Base-by-base conservation (phyloP, 495 filamentous ascomycete species). In the Aspergillus mulundensis region DNA sequence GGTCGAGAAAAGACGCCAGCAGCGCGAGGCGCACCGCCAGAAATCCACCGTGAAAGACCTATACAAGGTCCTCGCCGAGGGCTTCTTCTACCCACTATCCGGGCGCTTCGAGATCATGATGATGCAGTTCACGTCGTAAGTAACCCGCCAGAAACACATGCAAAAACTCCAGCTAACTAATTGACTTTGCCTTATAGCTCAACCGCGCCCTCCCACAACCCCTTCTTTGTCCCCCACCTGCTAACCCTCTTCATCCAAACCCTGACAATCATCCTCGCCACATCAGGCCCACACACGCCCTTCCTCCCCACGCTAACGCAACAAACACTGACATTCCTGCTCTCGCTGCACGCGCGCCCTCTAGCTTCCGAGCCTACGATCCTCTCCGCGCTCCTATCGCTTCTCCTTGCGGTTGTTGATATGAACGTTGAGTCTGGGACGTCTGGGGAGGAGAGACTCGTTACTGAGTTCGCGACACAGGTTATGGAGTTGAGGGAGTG, bases 41-140 rank as follows among this genome's bases (percentile, higher is more conserved):
- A 67, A 77, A 24, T 78, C 84, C 0, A 86, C 85, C 23, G 76
- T 86, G 7, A 96, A 92, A 63, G 83, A 84, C 18, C 81, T 95
- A 1, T 84, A 91, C 30, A 81, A 83, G 21, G 76, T 96, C 30
- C 81, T 96, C 39, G 78, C 87, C 6, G 78, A 86, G 0, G 83
- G 83, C 7, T 94, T 96, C 74, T 96, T 97, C 81, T 88, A 71
- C 84, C 94, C 16, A 66, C 91, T 87, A 62, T 74, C 78, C 62
- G 70, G 74, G 59, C 61, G 76, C 59, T 68, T 72, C 66, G 63
- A 77, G 66, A 62, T 75, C 58, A 65, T 76, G 70, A 72, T 78
- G 66, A 57, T 77, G 59, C 72, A 73, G 53, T 70, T 67, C 25
- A 66, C 69, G 14, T 74, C 71, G 72, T 78, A 67, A 54, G 68